Conservation (phyloP, 2,329 filamentous ascomycete genomes). For the Chaetoscypha palmicola region DNA sequence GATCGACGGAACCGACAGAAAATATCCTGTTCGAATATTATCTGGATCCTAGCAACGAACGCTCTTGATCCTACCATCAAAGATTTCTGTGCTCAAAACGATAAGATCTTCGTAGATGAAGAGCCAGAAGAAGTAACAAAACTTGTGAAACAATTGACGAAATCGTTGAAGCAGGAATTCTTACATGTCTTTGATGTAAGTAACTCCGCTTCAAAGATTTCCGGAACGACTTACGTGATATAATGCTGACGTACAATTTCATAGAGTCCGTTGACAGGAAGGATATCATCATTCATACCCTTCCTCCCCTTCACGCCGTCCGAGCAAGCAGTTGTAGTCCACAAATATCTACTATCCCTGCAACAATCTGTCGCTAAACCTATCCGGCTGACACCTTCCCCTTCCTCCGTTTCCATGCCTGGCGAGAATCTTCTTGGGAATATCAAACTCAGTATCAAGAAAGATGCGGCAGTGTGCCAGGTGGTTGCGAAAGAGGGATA, state of each 20-base stretch:
- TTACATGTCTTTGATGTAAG: slow-evolving; percentile 5
- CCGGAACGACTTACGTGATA: neutral
- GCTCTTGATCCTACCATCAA: slow-evolving; percentile 35
- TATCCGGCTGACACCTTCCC: slow-evolving; percentile 24
- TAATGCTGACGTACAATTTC: neutral
- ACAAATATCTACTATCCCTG: slow-evolving; percentile 37
- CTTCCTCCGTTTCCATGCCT: too few species aligned
- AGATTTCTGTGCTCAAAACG: slow-evolving; percentile 32
- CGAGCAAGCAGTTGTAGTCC: slow-evolving; percentile 37
- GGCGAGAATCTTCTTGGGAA: slow-evolving; percentile 31
- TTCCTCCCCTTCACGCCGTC: slow-evolving; percentile 36
- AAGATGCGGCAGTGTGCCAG: slow-evolving; percentile 30
- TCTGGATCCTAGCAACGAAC: slow-evolving; percentile 45
- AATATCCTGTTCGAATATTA: slow-evolving; percentile 38
- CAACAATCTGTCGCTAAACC: slow-evolving; percentile 25
- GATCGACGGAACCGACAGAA: slow-evolving; percentile 33
- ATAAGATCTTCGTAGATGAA: slow-evolving; percentile 23
- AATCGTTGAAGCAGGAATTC: slow-evolving; percentile 24
- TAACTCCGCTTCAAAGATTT: neutral
- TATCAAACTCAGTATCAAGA: slow-evolving; percentile 26
- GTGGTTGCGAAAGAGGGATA: slow-evolving; percentile 30
- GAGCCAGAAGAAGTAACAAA: slow-evolving; percentile 11
- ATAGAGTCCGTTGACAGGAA: slow-evolving; percentile 35
- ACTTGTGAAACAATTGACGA: slow-evolving; percentile 22
- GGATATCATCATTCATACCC: slow-evolving; percentile 36